Conservation (phyloP, 2,329 filamentous ascomycete genomes). For the Phaeoacremonium minimum region DNA sequence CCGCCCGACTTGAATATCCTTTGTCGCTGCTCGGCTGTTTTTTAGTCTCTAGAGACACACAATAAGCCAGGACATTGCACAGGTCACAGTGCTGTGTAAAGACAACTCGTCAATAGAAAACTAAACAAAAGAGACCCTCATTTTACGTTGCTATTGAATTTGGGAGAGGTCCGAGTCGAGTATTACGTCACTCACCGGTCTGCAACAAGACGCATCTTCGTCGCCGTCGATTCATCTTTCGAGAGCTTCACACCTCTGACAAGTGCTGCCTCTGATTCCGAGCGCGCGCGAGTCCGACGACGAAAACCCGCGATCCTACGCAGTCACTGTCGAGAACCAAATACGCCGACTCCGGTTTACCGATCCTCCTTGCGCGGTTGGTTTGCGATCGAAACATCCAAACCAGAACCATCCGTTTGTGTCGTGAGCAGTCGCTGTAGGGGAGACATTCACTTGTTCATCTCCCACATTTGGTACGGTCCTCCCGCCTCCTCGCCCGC, state of each 20-base stretch:
- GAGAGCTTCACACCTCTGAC: not conserved
- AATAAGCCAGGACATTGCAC: conserved; percentile 17
- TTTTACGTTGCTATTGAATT: conserved; percentile 6
- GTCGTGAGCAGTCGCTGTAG: conserved; percentile 41
- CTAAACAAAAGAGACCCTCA: conserved; percentile 13
- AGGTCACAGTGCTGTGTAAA: conserved; percentile 26
- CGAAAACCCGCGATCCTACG: not conserved
- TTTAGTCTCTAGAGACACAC: conserved; percentile 11
- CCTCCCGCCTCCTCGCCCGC: not conserved
- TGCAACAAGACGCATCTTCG: too few relatives aligned
- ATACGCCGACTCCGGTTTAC: conserved; percentile 15
- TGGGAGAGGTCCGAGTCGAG: conserved; percentile 12
- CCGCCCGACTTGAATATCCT: too few relatives aligned
- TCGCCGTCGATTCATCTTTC: conserved; percentile 9
- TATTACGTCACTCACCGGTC: conserved; percentile 9
- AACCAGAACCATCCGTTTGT: conserved; percentile 11
- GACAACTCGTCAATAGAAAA: conserved; percentile 21
- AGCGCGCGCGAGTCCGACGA: not conserved
- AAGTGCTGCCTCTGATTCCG: not conserved
- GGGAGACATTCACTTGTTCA: conserved; percentile 99
- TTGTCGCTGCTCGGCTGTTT: too few relatives aligned
- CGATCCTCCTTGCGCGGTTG: conserved; percentile 11
- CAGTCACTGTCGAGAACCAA: not conserved
- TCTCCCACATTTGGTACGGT: conserved; percentile 76
- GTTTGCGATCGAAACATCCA: conserved; percentile 1